Evolutionary conservation across 164 flowering plant species (phyloP).

Genomic region (Berberis vulgaris): DNA sequence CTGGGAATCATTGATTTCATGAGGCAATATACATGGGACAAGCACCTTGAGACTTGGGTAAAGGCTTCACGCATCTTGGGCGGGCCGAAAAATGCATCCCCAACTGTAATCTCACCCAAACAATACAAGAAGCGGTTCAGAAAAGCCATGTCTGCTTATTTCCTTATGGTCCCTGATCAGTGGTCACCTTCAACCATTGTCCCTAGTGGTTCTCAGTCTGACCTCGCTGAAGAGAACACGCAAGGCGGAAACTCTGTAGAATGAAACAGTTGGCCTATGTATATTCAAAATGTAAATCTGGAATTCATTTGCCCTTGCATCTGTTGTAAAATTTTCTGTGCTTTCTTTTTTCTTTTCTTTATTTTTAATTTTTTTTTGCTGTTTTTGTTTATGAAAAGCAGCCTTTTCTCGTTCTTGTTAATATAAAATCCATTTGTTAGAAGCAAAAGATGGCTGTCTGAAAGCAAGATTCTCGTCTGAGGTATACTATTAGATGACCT

Average conservation of each 20-base stretch:
- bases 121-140: conserved; percentile 96
- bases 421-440: conserved; percentile 15
- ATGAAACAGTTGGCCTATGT: conserved; percentile 17
- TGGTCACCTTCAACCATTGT: conserved; percentile 72
- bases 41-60: conserved; percentile 98
- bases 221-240: conserved; percentile 45
- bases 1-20: conserved; percentile 96
- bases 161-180: conserved; percentile 92
- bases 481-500: conserved; percentile 29
- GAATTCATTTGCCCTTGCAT: conserved; percentile 1
- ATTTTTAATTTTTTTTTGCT: not conserved
- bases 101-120: conserved; percentile 96
- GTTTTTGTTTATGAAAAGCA: conserved; percentile 18
- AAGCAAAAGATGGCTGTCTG: conserved; percentile 25
- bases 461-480: conserved; percentile 22
- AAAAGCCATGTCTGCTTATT: conserved; percentile 97
- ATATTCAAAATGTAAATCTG: conserved; percentile 22
- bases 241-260: conserved; percentile 27
- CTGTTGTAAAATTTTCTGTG: not conserved
- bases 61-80: conserved; percentile 94
- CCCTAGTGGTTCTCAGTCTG: conserved; percentile 59
- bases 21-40: conserved; percentile 99
- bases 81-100: conserved; percentile 73
- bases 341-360: conserved; percentile 2
- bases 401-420: conserved; percentile 16